Conservation (phyloP, 2,329 filamentous ascomycete species). For the Xylariales sp. region DNA sequence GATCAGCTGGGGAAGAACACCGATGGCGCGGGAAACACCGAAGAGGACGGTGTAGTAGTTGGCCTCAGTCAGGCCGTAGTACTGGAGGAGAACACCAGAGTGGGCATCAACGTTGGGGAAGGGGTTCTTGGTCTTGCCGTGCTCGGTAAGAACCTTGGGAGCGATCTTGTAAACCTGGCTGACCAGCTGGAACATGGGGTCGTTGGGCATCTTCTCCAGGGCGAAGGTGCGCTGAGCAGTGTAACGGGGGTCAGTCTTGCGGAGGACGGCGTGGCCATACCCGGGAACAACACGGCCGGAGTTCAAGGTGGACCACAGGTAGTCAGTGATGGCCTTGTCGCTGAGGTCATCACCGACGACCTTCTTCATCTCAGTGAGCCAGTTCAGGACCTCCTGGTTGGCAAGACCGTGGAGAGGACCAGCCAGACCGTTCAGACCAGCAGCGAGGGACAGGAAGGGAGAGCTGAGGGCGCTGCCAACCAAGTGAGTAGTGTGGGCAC, state of each 20-base stretch:
- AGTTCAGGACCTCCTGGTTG: conserved; percentile 99
- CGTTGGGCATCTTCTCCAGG: conserved; percentile 84
- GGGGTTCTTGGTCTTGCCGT: conserved; percentile 99
- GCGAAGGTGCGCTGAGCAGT: conserved; percentile 97
- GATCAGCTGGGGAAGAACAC: conserved; percentile 98
- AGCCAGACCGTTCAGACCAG: conserved; percentile 95
- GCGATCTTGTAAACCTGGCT: conserved; percentile 99
- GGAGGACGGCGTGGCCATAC: conserved; percentile 97
- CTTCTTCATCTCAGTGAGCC: conserved; percentile 99
- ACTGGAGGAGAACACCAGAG: conserved; percentile 98
- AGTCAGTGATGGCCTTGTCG: conserved; percentile 95
- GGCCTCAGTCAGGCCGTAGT: conserved; percentile 98
- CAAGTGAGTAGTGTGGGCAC: conserved; percentile 96
- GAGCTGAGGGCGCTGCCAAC: conserved; percentile 96
- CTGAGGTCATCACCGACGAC: conserved; percentile 87
- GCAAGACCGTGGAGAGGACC: conserved; percentile 97
- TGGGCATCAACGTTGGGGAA: conserved; percentile 98
- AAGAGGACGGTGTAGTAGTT: conserved; percentile 99
- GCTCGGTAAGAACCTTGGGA: conserved; percentile 94
- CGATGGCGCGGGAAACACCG: conserved; percentile 95
- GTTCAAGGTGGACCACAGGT: conserved; percentile 98
- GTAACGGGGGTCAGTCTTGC: conserved; percentile 99
- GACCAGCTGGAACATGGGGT: conserved; percentile 99
- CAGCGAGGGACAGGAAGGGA: conserved; percentile 92
- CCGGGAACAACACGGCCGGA: conserved; percentile 92